phyloP scores from a whole-genome alignment of 306 rosid species.

The Prunus kanzakura region DNA sequence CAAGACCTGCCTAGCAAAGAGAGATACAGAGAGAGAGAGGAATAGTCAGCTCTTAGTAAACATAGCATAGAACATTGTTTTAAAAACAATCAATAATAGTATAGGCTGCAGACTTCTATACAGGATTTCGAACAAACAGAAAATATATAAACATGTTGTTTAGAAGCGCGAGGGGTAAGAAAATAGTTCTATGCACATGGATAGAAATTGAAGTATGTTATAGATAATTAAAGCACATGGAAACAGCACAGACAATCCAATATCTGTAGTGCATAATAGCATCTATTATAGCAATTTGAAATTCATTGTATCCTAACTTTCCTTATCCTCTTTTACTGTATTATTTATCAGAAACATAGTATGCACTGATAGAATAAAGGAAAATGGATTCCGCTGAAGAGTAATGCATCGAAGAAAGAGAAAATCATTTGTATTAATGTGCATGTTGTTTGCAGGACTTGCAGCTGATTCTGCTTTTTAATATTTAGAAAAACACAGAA shows the following conservation, averaged over 20 bases:
- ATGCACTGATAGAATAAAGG: neutral
- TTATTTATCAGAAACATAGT: neutral
- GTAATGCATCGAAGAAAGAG: neutral
- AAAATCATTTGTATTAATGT: neutral
- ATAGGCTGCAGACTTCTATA: neutral
- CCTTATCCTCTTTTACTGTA: neutral
- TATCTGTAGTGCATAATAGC: neutral
- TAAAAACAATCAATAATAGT: neutral
- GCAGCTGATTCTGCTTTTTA: neutral
- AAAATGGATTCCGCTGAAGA: neutral
- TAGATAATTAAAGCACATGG: neutral
- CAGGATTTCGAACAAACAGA: neutral
- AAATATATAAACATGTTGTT: neutral
- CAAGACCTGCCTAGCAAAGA: conserved; percentile 81
- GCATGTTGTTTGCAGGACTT: neutral
- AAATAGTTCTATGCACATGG: neutral
- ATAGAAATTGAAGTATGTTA: neutral
- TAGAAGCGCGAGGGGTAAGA: neutral
- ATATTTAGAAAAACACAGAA: neutral
- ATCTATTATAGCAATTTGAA: neutral
- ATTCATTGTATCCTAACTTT: neutral
- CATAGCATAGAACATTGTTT: neutral
- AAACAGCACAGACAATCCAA: neutral
- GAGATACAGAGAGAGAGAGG: conserved; percentile 17
- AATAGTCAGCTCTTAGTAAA: conserved; percentile 20